Base-by-base conservation (phyloP, 2,329 filamentous ascomycete genomes). In the Aspergillus nomiae region DNA sequence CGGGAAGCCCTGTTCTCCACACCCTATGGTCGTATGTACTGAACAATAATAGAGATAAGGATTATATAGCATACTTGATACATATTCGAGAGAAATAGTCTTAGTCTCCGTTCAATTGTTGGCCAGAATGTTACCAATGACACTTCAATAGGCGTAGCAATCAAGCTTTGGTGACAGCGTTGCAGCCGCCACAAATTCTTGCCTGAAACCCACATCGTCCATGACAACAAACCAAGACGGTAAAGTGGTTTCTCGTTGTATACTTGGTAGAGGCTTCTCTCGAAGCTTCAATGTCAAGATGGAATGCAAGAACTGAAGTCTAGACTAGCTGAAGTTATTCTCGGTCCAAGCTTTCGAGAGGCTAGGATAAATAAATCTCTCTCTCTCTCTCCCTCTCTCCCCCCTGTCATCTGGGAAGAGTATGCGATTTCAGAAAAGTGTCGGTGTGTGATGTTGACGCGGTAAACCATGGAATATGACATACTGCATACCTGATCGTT, bases 11-110 rank as follows among this genome's bases (percentile, higher is more conserved):
- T 36, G 34, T 36, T 16, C 34, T 36, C 34, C 34, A 36, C 34
- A 36, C 34, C 34, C 34, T 36, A 36, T 36, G 14, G 34, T 36
- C 34, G 14, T 36, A 36, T 16, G 34, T 36, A 3, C 0, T 7
- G 14, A 1, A 1, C 0, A 16, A 7, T 36, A 6, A 2, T 36
- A 16, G 1, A 36, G 34, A 5, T 16, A 4, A 12, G 3, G 1
- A 34, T 36, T 36, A 36, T 36, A 36, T 36, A 16, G 14, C 14
- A 14, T 36, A 7, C 11, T 36, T 16, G 14, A 7, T 14, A 36
- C 16, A 16, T 36, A 14, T 36, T 36, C 34, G 16, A 36, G 5
- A 36, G 34, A 16, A 36, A 16, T 6, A 36, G 7, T 5, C 16
- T 36, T 14, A 16, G 34, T 36, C 34, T 6, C 14, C 34, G 14